Percentiles rank a stretch among this genome's conserved stretches.
These are phyloP conservation scores for Termitomyces heimii DNA, from an alignment of 768 basidiomycete genomes.

Conservation along the genomic window DNA sequence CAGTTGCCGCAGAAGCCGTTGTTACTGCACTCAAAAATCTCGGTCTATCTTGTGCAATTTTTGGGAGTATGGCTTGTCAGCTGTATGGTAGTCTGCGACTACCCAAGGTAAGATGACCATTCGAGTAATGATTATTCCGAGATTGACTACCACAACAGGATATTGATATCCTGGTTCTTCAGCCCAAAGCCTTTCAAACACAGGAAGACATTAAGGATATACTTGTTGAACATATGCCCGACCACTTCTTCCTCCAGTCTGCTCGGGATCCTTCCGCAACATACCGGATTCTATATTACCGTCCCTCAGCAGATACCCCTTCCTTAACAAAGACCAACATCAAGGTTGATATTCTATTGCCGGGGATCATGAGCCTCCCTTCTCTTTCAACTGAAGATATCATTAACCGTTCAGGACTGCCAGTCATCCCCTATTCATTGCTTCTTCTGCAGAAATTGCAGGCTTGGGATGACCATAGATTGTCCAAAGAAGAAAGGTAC, in stretches of 20 bases:
- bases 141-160: slow-evolving; percentile 3
- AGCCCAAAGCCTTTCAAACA: background rate
- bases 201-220: slow-evolving; percentile 11
- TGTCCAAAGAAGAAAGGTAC: slow-evolving; percentile 11
- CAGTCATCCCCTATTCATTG: slow-evolving; percentile 11
- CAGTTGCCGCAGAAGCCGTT: background rate
- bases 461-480: slow-evolving; percentile 16
- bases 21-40: background rate
- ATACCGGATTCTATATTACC: slow-evolving; percentile 12
- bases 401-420: slow-evolving; percentile 4
- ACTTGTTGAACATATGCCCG: slow-evolving; percentile 5
- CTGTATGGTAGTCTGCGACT: slow-evolving; percentile 11
- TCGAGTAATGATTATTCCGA: background rate
- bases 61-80: slow-evolving; percentile 15
- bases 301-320: background rate
- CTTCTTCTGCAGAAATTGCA: slow-evolving; percentile 16
- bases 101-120: slow-evolving; percentile 10
- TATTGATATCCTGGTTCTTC: slow-evolving; percentile 13
- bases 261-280: slow-evolving; percentile 10
- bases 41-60: slow-evolving; percentile 9
- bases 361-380: slow-evolving; percentile 16
- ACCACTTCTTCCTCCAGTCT: slow-evolving; percentile 10
- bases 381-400: background rate
- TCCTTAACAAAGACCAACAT: background rate
- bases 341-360: slow-evolving; percentile 16